A percentile compares a stretch with the other conserved stretches of the same genome.
Evolutionary conservation across 176 grass and related monocot genomes (phyloP).

Genomic region (Canna indica): DNA sequence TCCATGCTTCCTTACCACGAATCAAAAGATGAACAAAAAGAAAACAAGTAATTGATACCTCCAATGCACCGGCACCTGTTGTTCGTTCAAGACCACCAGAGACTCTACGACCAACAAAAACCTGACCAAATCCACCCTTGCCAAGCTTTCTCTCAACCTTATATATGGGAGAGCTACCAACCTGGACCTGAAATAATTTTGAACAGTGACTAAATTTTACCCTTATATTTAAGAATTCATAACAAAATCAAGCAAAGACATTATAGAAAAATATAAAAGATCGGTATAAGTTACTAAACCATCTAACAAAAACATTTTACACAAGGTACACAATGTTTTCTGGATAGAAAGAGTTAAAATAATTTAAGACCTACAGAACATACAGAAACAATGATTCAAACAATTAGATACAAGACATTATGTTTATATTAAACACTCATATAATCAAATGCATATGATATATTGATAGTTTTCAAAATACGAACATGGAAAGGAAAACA

Average conservation of each 20-base stretch:
- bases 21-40: not conserved
- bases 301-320: not conserved
- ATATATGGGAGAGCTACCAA: conserved; percentile 81
- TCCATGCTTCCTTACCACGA: not conserved
- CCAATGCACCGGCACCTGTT: conserved; percentile 62
- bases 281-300: not conserved
- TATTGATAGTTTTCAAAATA: too few species aligned
- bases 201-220: conserved; percentile 9
- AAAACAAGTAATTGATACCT: conserved; percentile 30
- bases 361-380: not conserved
- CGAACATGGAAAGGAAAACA: too few species aligned
- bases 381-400: too few species aligned
- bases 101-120: conserved; percentile 81
- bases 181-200: conserved; percentile 57
- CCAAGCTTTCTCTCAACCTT: conserved; percentile 88
- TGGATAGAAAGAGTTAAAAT: not conserved
- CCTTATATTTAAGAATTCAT: not conserved
- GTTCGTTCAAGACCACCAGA: conserved; percentile 57
- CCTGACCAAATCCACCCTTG: conserved; percentile 97
- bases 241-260: not conserved
- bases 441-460: too few species aligned
- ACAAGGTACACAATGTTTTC: too few species aligned
- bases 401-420: too few species aligned
- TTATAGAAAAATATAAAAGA: not conserved
- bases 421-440: too few species aligned